Evolutionary conservation across 2,329 filamentous ascomycete species (phyloP).

Genomic region (Chrysosporium queenslandicum): DNA sequence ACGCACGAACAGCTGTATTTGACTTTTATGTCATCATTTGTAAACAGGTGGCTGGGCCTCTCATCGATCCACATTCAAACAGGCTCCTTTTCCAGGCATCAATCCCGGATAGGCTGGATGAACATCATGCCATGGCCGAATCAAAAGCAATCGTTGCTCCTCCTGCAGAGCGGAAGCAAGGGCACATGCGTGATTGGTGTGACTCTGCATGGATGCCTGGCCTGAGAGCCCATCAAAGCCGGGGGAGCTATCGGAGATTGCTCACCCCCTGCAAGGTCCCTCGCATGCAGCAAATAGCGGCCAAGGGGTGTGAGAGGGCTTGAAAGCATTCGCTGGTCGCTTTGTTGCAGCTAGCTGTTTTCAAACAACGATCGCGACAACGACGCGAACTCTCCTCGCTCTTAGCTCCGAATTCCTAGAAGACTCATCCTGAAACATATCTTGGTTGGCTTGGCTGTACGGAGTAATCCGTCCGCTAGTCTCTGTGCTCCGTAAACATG

Average conservation of each 20-base stretch:
- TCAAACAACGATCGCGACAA: too few species aligned
- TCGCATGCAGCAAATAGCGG: not conserved
- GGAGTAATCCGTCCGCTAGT: not conserved
- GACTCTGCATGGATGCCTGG: not conserved
- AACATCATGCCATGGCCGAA: not conserved
- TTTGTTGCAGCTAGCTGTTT: too few species aligned
- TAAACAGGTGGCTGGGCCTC: constrained; percentile 6
- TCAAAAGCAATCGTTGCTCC: not conserved
- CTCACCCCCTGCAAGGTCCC: not conserved
- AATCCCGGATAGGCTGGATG: not conserved
- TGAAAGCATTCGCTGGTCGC: too few species aligned
- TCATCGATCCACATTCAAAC: not conserved
- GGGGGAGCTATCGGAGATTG: too few species aligned
- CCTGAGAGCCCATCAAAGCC: not conserved
- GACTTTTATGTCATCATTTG: constrained; percentile 1
- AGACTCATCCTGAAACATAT: too few species aligned
- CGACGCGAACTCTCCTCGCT: too few species aligned
- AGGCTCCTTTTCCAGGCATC: not conserved
- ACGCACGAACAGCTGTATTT: too few species aligned
- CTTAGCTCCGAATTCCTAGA: too few species aligned
- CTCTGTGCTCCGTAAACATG: too few species aligned
- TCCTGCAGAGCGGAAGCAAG: not conserved
- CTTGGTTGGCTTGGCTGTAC: not conserved
- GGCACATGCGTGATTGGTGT: not conserved
- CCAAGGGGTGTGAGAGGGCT: too few species aligned